Evolutionary conservation across 345 rosid genomes (phyloP).

Genomic region (Dipteronia dyeriana): DNA sequence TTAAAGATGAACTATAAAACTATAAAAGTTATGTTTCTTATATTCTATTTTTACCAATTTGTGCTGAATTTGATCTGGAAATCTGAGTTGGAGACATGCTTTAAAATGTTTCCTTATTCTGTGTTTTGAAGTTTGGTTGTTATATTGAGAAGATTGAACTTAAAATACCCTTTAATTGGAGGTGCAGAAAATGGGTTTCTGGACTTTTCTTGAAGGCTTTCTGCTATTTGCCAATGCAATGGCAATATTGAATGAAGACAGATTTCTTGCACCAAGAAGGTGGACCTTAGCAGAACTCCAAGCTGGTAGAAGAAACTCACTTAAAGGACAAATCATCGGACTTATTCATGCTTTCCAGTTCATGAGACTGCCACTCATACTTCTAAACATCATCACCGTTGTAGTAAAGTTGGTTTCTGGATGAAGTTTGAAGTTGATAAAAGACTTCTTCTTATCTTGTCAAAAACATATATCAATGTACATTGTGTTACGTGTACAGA

Average conservation of each 20-base stretch:
- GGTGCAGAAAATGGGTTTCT: slow-evolving; percentile 44
- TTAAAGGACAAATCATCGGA: slow-evolving; percentile 47
- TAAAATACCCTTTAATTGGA: neutral
- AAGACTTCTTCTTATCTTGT: neutral
- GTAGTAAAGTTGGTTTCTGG: slow-evolving; percentile 40
- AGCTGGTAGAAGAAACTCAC: slow-evolving; percentile 34
- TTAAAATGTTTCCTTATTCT: neutral
- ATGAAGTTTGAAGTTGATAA: neutral
- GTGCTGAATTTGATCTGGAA: neutral
- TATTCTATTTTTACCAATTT: neutral
- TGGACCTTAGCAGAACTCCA: slow-evolving; percentile 55
- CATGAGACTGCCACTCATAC: slow-evolving; percentile 49
- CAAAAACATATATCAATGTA: neutral
- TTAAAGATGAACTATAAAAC: neutral
- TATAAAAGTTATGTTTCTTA: neutral
- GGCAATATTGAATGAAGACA: slow-evolving; percentile 54
- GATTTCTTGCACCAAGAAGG: slow-evolving; percentile 48
- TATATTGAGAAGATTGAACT: neutral
- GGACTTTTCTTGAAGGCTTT: slow-evolving; percentile 46
- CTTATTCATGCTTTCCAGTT: slow-evolving; percentile 53
- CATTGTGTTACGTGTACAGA: neutral
- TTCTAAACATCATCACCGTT: slow-evolving; percentile 40
- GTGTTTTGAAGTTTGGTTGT: neutral
- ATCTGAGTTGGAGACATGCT: no score
- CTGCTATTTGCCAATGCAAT: slow-evolving; percentile 49